These are phyloP conservation scores for Scedosporium dehoogii DNA, from an alignment of 2,329 filamentous ascomycete species.

Conservation along the genomic window DNA sequence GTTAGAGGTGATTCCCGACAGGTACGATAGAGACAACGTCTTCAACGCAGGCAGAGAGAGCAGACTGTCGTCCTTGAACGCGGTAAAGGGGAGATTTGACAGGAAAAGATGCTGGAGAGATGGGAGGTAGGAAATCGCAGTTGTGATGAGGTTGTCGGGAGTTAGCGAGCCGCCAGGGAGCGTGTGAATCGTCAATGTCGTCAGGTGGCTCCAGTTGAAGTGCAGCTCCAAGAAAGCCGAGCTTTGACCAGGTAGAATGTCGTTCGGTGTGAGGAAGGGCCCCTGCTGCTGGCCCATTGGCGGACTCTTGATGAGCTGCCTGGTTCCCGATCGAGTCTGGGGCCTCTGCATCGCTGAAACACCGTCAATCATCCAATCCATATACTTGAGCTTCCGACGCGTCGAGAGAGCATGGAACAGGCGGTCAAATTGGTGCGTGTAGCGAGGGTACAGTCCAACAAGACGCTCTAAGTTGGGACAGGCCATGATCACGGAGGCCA, in stretches of 20 bases:
- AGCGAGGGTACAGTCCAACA: constrained; percentile 41
- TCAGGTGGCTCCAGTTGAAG: constrained; percentile 43
- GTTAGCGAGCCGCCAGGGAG: constrained; percentile 43
- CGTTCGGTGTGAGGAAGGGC: constrained; percentile 19
- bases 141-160: constrained; percentile 40
- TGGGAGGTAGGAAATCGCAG: constrained; percentile 40
- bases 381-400: constrained; percentile 42
- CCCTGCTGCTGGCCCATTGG: background rate
- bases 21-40: constrained; percentile 44
- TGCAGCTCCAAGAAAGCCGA: constrained; percentile 40
- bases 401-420: constrained; percentile 51
- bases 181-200: constrained; percentile 49
- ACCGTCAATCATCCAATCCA: constrained; percentile 47
- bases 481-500: constrained; percentile 53
- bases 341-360: constrained; percentile 13
- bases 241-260: constrained; percentile 22
- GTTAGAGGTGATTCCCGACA: constrained; percentile 43
- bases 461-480: constrained; percentile 55
- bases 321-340: background rate
- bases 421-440: constrained; percentile 46
- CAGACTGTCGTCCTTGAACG: constrained; percentile 48
- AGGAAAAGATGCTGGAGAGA: constrained; percentile 49
- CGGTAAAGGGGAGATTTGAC: constrained; percentile 42
- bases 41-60: constrained; percentile 43
- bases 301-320: background rate